Evolutionary conservation across 257 asterid species (phyloP).

Genomic region (Phtheirospermum japonicum): DNA sequence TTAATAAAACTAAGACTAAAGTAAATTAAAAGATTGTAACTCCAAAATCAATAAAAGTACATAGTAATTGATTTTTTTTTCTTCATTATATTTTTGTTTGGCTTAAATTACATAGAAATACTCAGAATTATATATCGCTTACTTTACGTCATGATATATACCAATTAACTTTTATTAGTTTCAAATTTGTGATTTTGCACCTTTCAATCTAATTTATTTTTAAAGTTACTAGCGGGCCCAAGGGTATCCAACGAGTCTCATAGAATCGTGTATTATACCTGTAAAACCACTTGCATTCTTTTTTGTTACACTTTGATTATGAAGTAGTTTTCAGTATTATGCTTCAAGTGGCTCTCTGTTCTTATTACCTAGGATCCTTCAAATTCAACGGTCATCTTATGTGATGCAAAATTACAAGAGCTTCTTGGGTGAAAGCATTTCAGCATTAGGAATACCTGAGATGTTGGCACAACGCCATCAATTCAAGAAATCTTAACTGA

Average conservation of each 20-base stretch:
- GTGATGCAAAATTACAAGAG: constrained; percentile 63
- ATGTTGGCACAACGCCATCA: constrained; percentile 54
- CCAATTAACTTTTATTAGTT: too few relatives aligned
- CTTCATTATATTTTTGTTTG: too few relatives aligned
- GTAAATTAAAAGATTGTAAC: too few relatives aligned
- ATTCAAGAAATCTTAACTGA: constrained; percentile 44
- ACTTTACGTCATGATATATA: too few relatives aligned
- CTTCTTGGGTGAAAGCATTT: constrained; percentile 64
- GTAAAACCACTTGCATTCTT: background rate
- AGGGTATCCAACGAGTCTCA: background rate
- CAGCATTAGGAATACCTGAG: constrained; percentile 60
- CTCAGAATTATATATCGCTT: too few relatives aligned
- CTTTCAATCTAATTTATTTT: too few relatives aligned
- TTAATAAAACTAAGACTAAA: too few relatives aligned
- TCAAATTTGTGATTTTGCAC: too few relatives aligned
- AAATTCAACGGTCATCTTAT: constrained; percentile 44
- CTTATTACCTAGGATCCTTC: constrained; percentile 51
- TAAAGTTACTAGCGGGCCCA: too few relatives aligned
- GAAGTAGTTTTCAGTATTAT: background rate
- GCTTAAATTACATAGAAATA: too few relatives aligned
- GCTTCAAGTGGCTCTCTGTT: background rate
- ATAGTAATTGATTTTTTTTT: too few relatives aligned
- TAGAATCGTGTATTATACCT: background rate
- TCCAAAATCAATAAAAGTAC: too few relatives aligned
- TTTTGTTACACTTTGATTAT: background rate